Percentiles rank a stretch among this genome's conserved stretches.
These are phyloP conservation scores for Sporothrix pseudoabietina DNA, from an alignment of 2,329 filamentous ascomycete genomes.

Conservation along the genomic window DNA sequence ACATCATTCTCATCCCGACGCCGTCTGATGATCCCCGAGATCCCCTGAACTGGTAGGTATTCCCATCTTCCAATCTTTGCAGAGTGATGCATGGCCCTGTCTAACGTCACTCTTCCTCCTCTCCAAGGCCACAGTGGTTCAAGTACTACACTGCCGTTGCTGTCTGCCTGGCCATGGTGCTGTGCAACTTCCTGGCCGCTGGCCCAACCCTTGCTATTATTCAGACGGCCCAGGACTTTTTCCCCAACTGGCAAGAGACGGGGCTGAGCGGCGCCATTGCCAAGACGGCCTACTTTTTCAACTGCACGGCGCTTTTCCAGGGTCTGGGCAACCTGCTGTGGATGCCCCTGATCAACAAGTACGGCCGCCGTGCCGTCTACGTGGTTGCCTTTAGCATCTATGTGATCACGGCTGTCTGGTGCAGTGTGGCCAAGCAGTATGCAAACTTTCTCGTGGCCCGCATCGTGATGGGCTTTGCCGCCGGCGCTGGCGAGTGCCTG, in stretches of 20 bases:
- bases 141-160: slow-evolving; percentile 54
- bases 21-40: slow-evolving; percentile 56
- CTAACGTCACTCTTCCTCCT: too few species aligned
- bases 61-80: too few species aligned
- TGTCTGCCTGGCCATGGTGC: slow-evolving; percentile 56
- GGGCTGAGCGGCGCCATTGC: slow-evolving; percentile 44
- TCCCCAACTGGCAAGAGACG: slow-evolving; percentile 42
- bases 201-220: slow-evolving; percentile 56
- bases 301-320: slow-evolving; percentile 52
- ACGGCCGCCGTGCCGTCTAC: slow-evolving; percentile 49
- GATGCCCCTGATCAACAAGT: slow-evolving; percentile 52
- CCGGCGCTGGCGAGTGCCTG: slow-evolving; percentile 56
- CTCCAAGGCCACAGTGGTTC: slow-evolving; percentile 38
- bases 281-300: slow-evolving; percentile 57
- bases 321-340: slow-evolving; percentile 52
- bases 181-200: slow-evolving; percentile 61
- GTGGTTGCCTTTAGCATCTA: slow-evolving; percentile 50
- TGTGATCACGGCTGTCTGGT: slow-evolving; percentile 47
- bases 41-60: slow-evolving; percentile 53
- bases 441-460: slow-evolving; percentile 49
- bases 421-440: slow-evolving; percentile 48
- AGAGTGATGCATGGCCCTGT: too few species aligned
- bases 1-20: slow-evolving; percentile 55
- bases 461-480: slow-evolving; percentile 56
- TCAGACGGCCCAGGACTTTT: slow-evolving; percentile 51